phyloP scores from a whole-genome alignment of 2,329 filamentous ascomycete species.

The Phyllosticta paracitricarpa region DNA sequence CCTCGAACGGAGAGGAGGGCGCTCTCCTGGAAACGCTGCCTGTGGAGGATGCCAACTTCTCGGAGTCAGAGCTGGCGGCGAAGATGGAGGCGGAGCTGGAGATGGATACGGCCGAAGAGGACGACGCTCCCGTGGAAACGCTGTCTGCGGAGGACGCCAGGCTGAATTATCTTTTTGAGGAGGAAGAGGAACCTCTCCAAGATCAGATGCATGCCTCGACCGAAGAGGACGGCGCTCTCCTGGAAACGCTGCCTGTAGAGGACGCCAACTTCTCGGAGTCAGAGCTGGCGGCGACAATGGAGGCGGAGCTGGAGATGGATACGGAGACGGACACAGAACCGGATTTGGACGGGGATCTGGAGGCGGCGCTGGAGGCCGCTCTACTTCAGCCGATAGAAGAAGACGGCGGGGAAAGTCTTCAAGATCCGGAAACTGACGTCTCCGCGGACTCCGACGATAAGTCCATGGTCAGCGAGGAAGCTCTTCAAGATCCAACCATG shows the following conservation, averaged over 20 bases:
- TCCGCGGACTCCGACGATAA: no score
- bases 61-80: no score
- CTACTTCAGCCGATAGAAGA: no score
- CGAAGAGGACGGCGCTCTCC: neutral
- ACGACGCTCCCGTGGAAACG: neutral
- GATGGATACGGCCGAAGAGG: neutral
- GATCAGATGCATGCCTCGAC: no score
- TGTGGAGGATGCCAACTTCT: neutral
- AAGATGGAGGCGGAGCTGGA: no score
- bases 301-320: no score
- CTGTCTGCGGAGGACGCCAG: neutral
- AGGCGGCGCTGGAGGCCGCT: neutral
- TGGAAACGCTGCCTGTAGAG: neutral
- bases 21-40: neutral
- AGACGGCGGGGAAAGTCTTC: no score
- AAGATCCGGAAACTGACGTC: no score
- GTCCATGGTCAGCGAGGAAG: no score
- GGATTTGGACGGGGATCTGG: neutral
- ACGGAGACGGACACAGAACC: no score
- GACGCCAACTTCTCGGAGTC: neutral
- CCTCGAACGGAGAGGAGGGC: neutral
- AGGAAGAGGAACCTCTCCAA: neutral
- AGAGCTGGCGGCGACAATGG: no score
- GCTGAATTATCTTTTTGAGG: neutral
- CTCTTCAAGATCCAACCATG: no score